Evolutionary conservation across 139 green algal genomes (phyloP).

Genomic region (Volvox africanus): DNA sequence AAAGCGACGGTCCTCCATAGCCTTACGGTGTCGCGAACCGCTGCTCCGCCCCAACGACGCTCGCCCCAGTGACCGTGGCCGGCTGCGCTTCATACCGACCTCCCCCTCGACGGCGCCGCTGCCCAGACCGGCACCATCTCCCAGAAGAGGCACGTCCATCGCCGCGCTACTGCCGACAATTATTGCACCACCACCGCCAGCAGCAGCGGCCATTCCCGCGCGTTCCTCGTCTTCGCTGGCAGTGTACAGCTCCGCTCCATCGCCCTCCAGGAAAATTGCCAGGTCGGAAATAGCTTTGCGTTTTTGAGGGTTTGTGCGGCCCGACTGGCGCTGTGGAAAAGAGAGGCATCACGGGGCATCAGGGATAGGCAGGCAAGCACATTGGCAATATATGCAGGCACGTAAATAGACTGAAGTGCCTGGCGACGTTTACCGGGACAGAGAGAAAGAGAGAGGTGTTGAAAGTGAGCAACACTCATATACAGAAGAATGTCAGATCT

Average conservation of each 20-base stretch:
- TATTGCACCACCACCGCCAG: neutral
- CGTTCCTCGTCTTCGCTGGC: neutral
- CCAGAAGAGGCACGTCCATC: too few species aligned
- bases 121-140: neutral
- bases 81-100: neutral
- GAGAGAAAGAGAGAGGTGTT: too few species aligned
- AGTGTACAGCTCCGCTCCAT: neutral
- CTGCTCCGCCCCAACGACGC: neutral
- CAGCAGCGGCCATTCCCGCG: too few species aligned
- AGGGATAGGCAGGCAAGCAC: too few species aligned
- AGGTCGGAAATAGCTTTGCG: conserved; percentile 18
- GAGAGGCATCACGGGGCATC: neutral
- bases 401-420: too few species aligned
- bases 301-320: conserved; percentile 3
- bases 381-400: too few species aligned
- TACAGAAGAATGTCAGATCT: too few species aligned
- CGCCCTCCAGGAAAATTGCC: conserved; percentile 33
- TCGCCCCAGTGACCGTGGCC: neutral
- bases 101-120: neutral
- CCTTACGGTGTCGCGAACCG: neutral
- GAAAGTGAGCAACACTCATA: too few species aligned
- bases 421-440: too few species aligned
- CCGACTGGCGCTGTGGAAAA: conserved; percentile 20
- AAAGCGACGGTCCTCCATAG: conserved; percentile 49
- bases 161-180: neutral